Evolutionary conservation across 352 stramenopile genomes (phyloP).

Genomic region (Thraustochytrium sp.): DNA sequence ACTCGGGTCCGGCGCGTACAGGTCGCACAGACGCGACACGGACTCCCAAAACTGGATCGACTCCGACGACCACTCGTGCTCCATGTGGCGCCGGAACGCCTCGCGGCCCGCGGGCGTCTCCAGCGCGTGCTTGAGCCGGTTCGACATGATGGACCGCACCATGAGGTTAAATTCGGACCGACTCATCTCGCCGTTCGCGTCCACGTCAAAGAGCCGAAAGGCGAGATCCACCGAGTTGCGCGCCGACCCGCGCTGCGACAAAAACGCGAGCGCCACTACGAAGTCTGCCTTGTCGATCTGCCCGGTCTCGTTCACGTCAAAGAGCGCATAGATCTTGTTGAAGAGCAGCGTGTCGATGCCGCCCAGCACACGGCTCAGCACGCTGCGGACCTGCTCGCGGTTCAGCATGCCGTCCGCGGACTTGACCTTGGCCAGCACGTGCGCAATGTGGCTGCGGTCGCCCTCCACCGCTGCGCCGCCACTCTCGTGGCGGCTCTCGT

Average conservation of each 20-base stretch:
- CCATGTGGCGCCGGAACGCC: slow-evolving; percentile 20
- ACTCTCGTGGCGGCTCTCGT: neutral
- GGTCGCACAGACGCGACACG: neutral
- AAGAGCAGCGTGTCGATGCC: slow-evolving; percentile 22
- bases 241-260: neutral
- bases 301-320: slow-evolving; percentile 9
- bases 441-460: neutral
- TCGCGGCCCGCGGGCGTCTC: neutral
- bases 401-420: neutral
- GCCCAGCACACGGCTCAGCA: neutral
- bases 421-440: neutral
- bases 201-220: slow-evolving; percentile 27
- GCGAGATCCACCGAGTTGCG: neutral
- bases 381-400: neutral
- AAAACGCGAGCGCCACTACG: slow-evolving; percentile 8
- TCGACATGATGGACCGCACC: neutral
- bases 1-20: neutral
- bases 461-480: neutral
- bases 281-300: neutral
- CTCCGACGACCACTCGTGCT: slow-evolving; percentile 19
- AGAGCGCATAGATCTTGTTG: slow-evolving; percentile 41
- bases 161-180: slow-evolving; percentile 2
- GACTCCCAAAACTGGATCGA: slow-evolving; percentile 30
- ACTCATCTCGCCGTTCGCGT: neutral
- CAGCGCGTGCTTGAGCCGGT: slow-evolving; percentile 2